Percentiles rank a stretch among this genome's conserved stretches.
Conservation (phyloP, 208 protist genomes). For the Acanthamoeba divionensis region DNA sequence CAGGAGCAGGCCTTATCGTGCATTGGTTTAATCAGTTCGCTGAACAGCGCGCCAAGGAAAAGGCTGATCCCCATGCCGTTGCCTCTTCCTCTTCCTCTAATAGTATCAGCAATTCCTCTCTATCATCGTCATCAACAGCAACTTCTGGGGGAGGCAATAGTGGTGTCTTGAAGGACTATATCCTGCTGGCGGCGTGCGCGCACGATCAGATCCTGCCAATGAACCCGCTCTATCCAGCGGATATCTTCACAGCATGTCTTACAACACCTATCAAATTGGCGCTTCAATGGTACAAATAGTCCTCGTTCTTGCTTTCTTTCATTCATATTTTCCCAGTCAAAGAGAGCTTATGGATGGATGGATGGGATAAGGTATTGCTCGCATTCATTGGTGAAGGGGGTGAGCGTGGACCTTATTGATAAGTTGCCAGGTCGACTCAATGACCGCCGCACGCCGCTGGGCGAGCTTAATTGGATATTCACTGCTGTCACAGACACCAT, state of each 20-base stretch:
- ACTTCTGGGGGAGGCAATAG: not conserved
- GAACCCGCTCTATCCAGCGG: slow-evolving; percentile 94
- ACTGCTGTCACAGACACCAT: slow-evolving; percentile 98
- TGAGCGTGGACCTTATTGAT: slow-evolving; percentile 67
- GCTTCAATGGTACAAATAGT: slow-evolving; percentile 94
- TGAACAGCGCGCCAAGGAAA: slow-evolving; percentile 69
- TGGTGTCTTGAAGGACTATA: slow-evolving; percentile 80
- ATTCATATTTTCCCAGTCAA: too few relatives aligned
- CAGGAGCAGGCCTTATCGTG: slow-evolving; percentile 74
- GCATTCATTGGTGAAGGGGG: slow-evolving; percentile 6
- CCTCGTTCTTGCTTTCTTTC: slow-evolving; percentile 52
- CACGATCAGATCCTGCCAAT: slow-evolving; percentile 89
- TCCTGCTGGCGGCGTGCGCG: slow-evolving; percentile 94
- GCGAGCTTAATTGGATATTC: slow-evolving; percentile 98
- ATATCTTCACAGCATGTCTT: slow-evolving; percentile 97
- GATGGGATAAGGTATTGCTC: slow-evolving; percentile 30
- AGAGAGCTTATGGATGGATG: too few relatives aligned
- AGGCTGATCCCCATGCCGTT: not conserved
- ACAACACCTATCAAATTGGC: slow-evolving; percentile 96
- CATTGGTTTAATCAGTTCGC: slow-evolving; percentile 77
- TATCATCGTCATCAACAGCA: not conserved
- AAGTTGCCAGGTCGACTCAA: slow-evolving; percentile 76
- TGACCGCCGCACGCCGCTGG: slow-evolving; percentile 89
- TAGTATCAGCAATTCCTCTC: not conserved
- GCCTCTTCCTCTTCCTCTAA: not conserved